phyloP scores from a whole-genome alignment of 768 basidiomycete species.

The Astraeus odoratus region DNA sequence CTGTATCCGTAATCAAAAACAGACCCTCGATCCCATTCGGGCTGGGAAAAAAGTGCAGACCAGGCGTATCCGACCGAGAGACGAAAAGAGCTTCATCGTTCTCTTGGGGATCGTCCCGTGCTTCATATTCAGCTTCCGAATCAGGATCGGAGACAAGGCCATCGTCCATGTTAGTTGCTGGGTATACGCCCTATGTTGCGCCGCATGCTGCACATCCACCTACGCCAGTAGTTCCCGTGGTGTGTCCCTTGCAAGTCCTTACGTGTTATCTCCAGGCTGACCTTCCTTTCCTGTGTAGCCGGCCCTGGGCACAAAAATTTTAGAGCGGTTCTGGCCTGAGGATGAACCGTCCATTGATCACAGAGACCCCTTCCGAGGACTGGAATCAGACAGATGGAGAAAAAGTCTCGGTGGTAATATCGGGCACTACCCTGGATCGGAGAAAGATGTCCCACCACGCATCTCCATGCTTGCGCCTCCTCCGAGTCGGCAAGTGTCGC shows the following conservation, averaged over 20 bases:
- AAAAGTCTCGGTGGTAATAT: neutral
- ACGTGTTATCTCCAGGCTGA: no score
- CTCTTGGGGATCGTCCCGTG: neutral
- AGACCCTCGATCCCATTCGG: neutral
- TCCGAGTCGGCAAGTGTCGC: slow-evolving; percentile 1
- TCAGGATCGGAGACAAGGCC: neutral
- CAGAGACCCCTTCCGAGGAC: neutral
- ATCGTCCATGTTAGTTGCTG: neutral
- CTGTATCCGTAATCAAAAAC: neutral
- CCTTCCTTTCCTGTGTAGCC: neutral
- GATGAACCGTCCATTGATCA: neutral
- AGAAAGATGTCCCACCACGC: neutral
- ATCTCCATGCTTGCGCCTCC: neutral
- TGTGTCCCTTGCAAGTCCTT: no score
- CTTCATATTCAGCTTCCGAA: neutral
- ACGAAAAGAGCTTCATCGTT: neutral
- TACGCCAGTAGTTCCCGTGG: neutral
- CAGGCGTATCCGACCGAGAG: neutral
- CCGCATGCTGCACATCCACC: neutral
- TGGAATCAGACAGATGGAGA: neutral
- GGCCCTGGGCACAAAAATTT: slow-evolving; percentile 2
- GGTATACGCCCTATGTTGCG: neutral
- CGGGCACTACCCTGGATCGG: neutral
- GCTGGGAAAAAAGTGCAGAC: neutral
- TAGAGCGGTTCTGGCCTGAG: slow-evolving; percentile 3